Evolutionary conservation across 805 yeast genomes (phyloP).

Genomic region (Saccharomycopsis guyanensis): DNA sequence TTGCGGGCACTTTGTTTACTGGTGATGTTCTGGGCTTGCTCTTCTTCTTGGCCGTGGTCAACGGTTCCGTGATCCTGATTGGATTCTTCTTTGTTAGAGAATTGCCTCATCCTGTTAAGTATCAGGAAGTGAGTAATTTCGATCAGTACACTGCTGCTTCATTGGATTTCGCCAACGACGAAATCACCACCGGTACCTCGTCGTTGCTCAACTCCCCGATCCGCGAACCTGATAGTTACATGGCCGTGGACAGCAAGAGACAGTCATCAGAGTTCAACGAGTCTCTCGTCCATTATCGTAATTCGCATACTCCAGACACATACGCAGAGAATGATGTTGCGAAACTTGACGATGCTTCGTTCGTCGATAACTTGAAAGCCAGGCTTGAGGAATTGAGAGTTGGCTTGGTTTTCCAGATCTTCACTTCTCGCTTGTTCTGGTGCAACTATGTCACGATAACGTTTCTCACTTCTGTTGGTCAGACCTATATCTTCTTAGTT

Average conservation of each 20-base stretch:
- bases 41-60: conserved; percentile 44
- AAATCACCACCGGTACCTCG: neutral
- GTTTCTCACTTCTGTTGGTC: conserved; percentile 37
- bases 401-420: conserved; percentile 10
- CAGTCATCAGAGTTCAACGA: neutral
- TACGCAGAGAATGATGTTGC: too few species aligned
- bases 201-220: neutral
- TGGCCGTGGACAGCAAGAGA: neutral
- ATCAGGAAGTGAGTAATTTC: neutral
- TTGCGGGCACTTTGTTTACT: conserved; percentile 46
- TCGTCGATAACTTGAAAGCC: neutral
- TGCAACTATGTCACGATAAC: conserved; percentile 8
- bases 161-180: neutral
- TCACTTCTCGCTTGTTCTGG: conserved; percentile 16
- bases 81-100: conserved; percentile 39
- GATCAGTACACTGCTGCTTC: too few species aligned
- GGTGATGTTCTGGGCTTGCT: conserved; percentile 50
- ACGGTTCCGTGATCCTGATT: conserved; percentile 39
- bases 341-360: neutral
- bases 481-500: conserved; percentile 63
- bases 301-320: neutral
- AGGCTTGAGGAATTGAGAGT: neutral
- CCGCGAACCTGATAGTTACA: neutral
- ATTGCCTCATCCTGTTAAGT: conserved; percentile 22
- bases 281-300: neutral